Evolutionary conservation across 371 early-diverging fungal genomes (phyloP).

Genomic region (Smittium mucronatum): DNA sequence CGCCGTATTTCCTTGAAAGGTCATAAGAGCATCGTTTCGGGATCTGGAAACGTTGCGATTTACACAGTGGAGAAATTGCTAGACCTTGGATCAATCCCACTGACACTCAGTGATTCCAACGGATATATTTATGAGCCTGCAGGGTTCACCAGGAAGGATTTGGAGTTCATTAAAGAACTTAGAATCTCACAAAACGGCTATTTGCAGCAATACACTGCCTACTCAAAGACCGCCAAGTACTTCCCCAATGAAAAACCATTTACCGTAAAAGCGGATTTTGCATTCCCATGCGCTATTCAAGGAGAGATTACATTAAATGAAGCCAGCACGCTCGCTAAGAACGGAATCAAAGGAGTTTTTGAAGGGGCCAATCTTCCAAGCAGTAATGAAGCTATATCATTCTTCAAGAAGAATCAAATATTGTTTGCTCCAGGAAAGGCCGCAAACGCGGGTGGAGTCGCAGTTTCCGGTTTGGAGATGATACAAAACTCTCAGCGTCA

Average conservation of each 20-base stretch:
- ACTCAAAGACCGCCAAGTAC: slow-evolving; percentile 32
- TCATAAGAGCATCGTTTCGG: slow-evolving; percentile 33
- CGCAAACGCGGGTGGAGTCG: slow-evolving; percentile 36
- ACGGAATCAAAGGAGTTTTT: slow-evolving; percentile 35
- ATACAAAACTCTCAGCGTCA: slow-evolving; percentile 37
- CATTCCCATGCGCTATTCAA: slow-evolving; percentile 37
- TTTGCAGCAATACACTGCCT: slow-evolving; percentile 28
- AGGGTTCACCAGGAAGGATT: slow-evolving; percentile 33
- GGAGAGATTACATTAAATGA: slow-evolving; percentile 35
- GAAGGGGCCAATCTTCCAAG: slow-evolving; percentile 38
- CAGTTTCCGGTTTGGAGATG: slow-evolving; percentile 36
- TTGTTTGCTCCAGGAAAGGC: slow-evolving; percentile 37
- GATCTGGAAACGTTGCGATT: slow-evolving; percentile 36
- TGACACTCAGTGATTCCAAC: slow-evolving; percentile 35
- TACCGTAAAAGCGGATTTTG: slow-evolving; percentile 33
- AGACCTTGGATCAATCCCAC: slow-evolving; percentile 30
- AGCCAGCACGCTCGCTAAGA: slow-evolving; percentile 30
- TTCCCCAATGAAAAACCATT: slow-evolving; percentile 34
- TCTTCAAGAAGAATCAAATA: slow-evolving; percentile 28
- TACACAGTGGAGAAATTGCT: slow-evolving; percentile 36
- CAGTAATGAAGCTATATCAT: slow-evolving; percentile 32
- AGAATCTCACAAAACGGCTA: slow-evolving; percentile 31
- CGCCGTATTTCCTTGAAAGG: slow-evolving; percentile 28
- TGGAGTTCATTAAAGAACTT: slow-evolving; percentile 31
- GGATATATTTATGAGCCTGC: slow-evolving; percentile 33